Conservation (phyloP, 768 basidiomycete species). For the Tulasnella sp. region DNA sequence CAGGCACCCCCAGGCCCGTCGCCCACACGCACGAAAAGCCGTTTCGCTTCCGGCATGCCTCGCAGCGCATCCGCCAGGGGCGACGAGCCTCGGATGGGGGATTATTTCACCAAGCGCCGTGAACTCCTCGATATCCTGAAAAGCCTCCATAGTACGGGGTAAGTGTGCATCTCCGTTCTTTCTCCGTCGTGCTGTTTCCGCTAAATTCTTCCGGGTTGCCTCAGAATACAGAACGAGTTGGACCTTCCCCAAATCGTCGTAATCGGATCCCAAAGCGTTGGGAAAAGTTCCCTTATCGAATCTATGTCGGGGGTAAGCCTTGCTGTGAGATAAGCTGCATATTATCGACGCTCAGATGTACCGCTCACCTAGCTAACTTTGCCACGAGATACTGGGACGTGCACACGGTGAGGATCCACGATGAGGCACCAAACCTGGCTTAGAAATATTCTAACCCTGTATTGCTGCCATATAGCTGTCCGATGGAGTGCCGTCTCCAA, state of each 20-base stretch:
- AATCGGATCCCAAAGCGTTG: constrained; percentile 63
- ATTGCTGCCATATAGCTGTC: constrained; percentile 28
- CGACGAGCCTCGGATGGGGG: constrained; percentile 31
- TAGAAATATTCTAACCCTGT: constrained; percentile 37
- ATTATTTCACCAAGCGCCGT: constrained; percentile 23
- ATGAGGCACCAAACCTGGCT: neutral
- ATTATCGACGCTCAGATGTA: neutral
- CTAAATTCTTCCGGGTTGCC: too few species aligned
- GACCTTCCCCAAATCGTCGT: constrained; percentile 68
- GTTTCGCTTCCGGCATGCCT: neutral
- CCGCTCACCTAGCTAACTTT: constrained; percentile 43
- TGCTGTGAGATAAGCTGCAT: neutral
- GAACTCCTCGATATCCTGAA: constrained; percentile 14
- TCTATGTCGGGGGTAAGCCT: constrained; percentile 45
- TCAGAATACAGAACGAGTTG: constrained; percentile 39
- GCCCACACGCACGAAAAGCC: neutral
- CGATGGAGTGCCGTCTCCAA: constrained; percentile 34
- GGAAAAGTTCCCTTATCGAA: constrained; percentile 72
- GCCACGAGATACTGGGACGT: constrained; percentile 62
- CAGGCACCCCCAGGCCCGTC: neutral
- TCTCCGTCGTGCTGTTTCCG: too few species aligned
- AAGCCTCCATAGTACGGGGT: constrained; percentile 18
- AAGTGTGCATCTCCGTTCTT: too few species aligned
- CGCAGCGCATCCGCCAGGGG: neutral
- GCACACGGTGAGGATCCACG: constrained; percentile 46